Percentiles rank a stretch among this genome's conserved stretches.
These are phyloP conservation scores for Sclerotinia glacialis DNA, from an alignment of 2,329 filamentous ascomycete species.

Conservation along the genomic window DNA sequence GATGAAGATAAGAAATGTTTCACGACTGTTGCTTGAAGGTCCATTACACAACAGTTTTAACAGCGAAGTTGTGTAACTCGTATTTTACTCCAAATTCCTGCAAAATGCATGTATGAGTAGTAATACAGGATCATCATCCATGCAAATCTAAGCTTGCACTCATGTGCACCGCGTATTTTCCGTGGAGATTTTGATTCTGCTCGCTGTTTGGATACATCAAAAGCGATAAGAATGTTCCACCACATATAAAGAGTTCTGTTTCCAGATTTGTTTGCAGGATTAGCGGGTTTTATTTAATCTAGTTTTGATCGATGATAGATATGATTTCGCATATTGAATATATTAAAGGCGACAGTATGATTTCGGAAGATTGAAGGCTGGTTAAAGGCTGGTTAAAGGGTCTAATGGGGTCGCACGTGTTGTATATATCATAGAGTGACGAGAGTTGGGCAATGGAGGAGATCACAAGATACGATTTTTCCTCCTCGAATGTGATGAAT, in stretches of 20 bases:
- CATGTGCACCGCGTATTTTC: background rate
- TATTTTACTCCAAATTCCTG: background rate
- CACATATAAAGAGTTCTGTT: background rate
- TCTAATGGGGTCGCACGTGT: background rate
- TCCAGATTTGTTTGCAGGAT: background rate
- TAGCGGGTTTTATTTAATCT: background rate
- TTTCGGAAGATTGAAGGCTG: slow-evolving; percentile 1
- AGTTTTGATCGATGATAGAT: background rate
- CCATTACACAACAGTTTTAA: background rate
- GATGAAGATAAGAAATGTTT: slow-evolving; percentile 13
- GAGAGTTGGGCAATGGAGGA: background rate
- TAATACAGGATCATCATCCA: slow-evolving; percentile 3
- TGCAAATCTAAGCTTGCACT: slow-evolving; percentile 4
- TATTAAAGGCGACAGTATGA: background rate
- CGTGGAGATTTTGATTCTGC: background rate
- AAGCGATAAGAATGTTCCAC: slow-evolving; percentile 13
- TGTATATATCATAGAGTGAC: background rate
- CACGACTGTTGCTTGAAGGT: slow-evolving; percentile 1
- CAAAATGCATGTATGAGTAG: background rate
- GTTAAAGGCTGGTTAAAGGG: slow-evolving; percentile 11
- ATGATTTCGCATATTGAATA: background rate
- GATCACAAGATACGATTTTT: slow-evolving; percentile 5
- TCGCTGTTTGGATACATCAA: background rate
- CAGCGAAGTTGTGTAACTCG: background rate
- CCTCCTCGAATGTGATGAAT: background rate